Base-by-base conservation (phyloP, 2,329 filamentous ascomycete species). In the Exophiala spinifera region DNA sequence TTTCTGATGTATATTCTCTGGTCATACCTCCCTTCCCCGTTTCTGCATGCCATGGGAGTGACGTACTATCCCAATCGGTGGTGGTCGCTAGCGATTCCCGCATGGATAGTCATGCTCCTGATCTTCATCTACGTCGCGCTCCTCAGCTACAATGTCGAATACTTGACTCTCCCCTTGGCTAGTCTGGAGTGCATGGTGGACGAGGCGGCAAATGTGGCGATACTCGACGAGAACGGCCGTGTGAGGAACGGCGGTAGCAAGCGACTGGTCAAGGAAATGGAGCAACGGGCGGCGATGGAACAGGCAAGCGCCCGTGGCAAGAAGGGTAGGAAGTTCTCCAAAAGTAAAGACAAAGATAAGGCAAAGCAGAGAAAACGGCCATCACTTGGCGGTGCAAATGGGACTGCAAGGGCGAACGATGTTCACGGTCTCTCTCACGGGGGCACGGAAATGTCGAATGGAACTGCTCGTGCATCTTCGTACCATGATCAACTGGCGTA, bases 11-110 rank as follows among this genome's bases (percentile, higher is more conserved):
- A 87, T 68, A 71, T 87, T 19, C 75, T 87, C 10, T 96, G 91
- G 94, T 88, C 88, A 13, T 97, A 94, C 72, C 84, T 97, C 4
- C 94, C 94, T 0, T 89, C 88, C 20, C 91, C 91, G 0, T 91
- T 97, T 69, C 80, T 99, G 40, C 91, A 96, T 69, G 89, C 89
- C 55, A 81, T 99, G 53, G 92, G 94, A 17, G 95, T 99, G 54
- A 86, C 91, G 74, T 97, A 97, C 78, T 99, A 96, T 66, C 94
- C 94, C 1, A 91, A 96, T 70, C 84, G 94, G 45, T 99, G 94
- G 94, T 99, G 94, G 94, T 89, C 89, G 45, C 81, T 99, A 17
- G 94, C 94, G 1, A 84, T 96, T 13, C 94, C 94, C 0, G 86
- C 88, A 4, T 97, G 91, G 77, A 77, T 96, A 28, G 91, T 96